Conservation (phyloP, 345 rosid genomes). For the Euphorbia pulcherrima region DNA sequence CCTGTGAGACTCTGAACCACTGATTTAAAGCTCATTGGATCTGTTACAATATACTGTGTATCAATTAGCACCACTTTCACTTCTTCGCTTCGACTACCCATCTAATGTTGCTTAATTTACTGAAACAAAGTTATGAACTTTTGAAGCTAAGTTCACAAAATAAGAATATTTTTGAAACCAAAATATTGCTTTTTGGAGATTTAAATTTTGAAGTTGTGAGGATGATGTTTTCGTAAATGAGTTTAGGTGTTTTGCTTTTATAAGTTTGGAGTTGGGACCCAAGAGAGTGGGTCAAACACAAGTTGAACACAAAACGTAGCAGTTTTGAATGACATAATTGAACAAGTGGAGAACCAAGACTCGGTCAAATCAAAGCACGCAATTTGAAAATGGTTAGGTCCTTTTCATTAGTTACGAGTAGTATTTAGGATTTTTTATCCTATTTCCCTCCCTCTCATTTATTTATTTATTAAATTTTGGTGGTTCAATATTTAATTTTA, state of each 20-base stretch:
- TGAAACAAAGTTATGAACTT: neutral
- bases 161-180: no score
- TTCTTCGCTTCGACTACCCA: conserved; percentile 16
- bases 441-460: no score
- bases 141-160: neutral
- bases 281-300: neutral
- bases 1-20: conserved; percentile 71
- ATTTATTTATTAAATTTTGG: no score
- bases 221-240: no score
- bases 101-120: neutral
- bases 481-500: no score
- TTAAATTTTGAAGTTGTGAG: no score
- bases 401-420: no score
- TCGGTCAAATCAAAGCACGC: conserved; percentile 21
- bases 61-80: conserved; percentile 51
- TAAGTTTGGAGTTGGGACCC: neutral
- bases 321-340: conserved; percentile 14
- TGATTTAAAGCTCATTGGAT: conserved; percentile 50
- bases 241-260: neutral
- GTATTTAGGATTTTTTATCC: no score
- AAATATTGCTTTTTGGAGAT: no score
- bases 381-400: conserved; percentile 7
- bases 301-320: neutral
- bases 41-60: conserved; percentile 52
- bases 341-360: neutral